phyloP scores from a whole-genome alignment of 306 rosid species.

The Quercus engelmannii region DNA sequence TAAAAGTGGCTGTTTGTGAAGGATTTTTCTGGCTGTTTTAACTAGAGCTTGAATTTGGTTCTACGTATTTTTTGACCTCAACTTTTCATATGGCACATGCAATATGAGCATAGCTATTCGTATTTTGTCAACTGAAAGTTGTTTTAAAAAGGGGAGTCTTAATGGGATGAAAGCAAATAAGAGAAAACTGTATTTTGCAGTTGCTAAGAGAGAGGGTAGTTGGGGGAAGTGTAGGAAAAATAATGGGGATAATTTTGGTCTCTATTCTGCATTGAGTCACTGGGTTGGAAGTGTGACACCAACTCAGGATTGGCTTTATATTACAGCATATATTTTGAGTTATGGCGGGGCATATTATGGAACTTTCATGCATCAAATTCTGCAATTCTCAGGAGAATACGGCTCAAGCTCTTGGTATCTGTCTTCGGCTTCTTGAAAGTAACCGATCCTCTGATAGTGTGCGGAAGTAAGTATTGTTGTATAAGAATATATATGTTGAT shows the following conservation, averaged over 20 bases:
- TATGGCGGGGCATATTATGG: background rate
- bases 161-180: background rate
- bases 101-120: too few species aligned
- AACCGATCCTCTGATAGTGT: constrained; percentile 90
- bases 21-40: too few species aligned
- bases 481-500: background rate
- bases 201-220: background rate
- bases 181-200: background rate
- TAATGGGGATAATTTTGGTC: background rate
- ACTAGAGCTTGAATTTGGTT: too few species aligned
- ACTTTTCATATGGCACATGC: too few species aligned
- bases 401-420: constrained; percentile 92
- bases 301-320: background rate
- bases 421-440: constrained; percentile 90
- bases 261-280: background rate
- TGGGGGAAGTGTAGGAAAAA: background rate
- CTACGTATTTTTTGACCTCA: too few species aligned
- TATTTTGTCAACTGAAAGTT: too few species aligned
- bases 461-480: constrained; percentile 54
- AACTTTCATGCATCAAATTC: background rate
- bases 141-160: background rate
- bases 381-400: constrained; percentile 61
- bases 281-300: too few species aligned
- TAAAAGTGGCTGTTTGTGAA: too few species aligned
- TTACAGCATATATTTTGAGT: background rate